phyloP scores from a whole-genome alignment of 2,329 filamentous ascomycete genomes.

The Verticillium zaregamsianum region DNA sequence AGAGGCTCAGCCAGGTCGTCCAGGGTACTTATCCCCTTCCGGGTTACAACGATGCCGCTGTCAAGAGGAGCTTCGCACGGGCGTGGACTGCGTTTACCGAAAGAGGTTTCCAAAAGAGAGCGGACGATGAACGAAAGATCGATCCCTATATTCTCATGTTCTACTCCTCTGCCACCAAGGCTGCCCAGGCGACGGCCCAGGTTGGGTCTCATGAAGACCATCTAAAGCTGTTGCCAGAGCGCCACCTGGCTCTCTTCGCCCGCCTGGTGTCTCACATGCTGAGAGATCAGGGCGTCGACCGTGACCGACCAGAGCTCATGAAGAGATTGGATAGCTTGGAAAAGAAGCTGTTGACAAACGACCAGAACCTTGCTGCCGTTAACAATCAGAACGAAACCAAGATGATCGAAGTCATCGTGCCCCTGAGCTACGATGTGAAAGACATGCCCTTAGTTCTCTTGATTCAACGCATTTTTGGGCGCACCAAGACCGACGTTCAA shows the following conservation, averaged over 20 bases:
- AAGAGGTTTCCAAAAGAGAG: conserved; percentile 78
- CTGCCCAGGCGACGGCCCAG: conserved; percentile 69
- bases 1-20: conserved; percentile 76
- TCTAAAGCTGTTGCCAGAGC: conserved; percentile 89
- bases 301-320: conserved; percentile 80
- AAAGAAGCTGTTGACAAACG: conserved; percentile 88
- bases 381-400: conserved; percentile 55
- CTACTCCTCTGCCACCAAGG: conserved; percentile 90
- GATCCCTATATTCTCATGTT: conserved; percentile 95
- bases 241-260: conserved; percentile 92
- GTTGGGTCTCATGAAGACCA: conserved; percentile 76
- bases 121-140: conserved; percentile 89
- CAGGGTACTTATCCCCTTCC: conserved; percentile 78
- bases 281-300: conserved; percentile 78
- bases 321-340: conserved; percentile 76
- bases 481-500: conserved; percentile 76
- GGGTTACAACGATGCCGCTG: conserved; percentile 83
- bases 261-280: conserved; percentile 77
- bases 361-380: conserved; percentile 76
- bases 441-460: conserved; percentile 93
- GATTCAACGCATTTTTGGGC: conserved; percentile 81
- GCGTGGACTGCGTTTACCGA: conserved; percentile 94
- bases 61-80: conserved; percentile 91
- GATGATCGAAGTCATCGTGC: conserved; percentile 76
- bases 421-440: conserved; percentile 86